Evolutionary conservation across 768 basidiomycete species (phyloP).

Genomic region (Leccinum uliginosum): DNA sequence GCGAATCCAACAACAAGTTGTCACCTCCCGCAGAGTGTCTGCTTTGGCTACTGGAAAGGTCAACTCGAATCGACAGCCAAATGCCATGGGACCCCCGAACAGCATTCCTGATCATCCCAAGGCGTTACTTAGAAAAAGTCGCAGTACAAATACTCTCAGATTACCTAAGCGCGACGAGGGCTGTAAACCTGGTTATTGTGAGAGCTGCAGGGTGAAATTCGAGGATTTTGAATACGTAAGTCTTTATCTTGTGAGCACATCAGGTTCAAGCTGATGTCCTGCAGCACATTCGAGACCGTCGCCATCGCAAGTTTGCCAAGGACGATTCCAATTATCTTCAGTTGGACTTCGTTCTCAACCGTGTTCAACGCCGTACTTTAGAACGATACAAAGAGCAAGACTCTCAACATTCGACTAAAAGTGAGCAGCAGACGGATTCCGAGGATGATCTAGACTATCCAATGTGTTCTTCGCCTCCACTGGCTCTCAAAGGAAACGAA

Average conservation of each 20-base stretch:
- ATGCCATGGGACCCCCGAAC: slow-evolving; percentile 66
- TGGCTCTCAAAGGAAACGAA: slow-evolving; percentile 1
- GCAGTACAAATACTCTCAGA: slow-evolving; percentile 74
- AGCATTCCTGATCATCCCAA: slow-evolving; percentile 50
- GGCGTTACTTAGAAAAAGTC: slow-evolving; percentile 61
- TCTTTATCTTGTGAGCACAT: neutral
- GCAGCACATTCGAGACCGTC: slow-evolving; percentile 70
- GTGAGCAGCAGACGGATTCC: slow-evolving; percentile 10
- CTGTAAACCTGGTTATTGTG: slow-evolving; percentile 94
- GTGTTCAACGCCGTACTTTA: slow-evolving; percentile 48
- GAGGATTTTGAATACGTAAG: slow-evolving; percentile 78
- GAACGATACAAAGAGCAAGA: slow-evolving; percentile 27
- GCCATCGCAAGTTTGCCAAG: slow-evolving; percentile 78
- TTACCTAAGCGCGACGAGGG: slow-evolving; percentile 80
- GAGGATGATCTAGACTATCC: slow-evolving; percentile 15
- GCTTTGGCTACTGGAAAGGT: slow-evolving; percentile 24
- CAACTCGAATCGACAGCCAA: slow-evolving; percentile 23
- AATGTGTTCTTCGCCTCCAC: slow-evolving; percentile 20
- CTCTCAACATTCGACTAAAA: slow-evolving; percentile 3
- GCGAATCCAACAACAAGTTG: slow-evolving; percentile 58
- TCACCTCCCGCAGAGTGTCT: slow-evolving; percentile 57
- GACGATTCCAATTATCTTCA: slow-evolving; percentile 74
- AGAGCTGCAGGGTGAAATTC: slow-evolving; percentile 90
- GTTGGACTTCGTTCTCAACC: slow-evolving; percentile 70
- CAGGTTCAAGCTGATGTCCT: slow-evolving; percentile 1